Conservation (phyloP, 352 stramenopile genomes). For the Phytophthora multivora region DNA sequence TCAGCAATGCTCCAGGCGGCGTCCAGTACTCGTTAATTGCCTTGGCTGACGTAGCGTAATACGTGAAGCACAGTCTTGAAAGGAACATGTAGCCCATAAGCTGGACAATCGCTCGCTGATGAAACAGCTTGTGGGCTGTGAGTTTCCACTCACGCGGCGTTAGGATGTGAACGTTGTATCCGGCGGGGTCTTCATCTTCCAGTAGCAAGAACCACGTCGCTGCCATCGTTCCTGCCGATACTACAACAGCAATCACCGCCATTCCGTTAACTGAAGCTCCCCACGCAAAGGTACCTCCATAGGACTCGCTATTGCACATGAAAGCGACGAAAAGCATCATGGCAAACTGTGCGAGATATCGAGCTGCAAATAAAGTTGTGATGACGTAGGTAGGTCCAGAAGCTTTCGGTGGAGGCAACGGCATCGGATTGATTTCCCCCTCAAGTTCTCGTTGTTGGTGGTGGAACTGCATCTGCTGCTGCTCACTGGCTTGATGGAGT, state of each 20-base stretch:
- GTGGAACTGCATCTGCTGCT: conserved; percentile 31
- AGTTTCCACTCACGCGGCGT: conserved; percentile 16
- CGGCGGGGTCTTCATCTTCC: conserved; percentile 30
- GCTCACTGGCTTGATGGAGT: conserved; percentile 26
- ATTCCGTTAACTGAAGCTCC: conserved; percentile 50
- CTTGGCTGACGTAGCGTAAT: conserved; percentile 62
- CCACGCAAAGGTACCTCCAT: conserved; percentile 60
- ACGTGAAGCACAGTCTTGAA: conserved; percentile 54
- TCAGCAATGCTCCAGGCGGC: conserved; percentile 40
- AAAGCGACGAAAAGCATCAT: conserved; percentile 52
- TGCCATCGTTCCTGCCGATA: conserved; percentile 21
- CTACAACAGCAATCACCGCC: conserved; percentile 41
- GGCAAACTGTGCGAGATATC: conserved; percentile 44
- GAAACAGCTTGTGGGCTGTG: conserved; percentile 39
- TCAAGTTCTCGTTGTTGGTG: conserved; percentile 28
- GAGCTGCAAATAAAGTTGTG: conserved; percentile 41
- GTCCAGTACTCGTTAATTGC: conserved; percentile 69
- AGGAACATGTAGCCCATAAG: conserved; percentile 49
- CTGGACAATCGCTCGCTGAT: conserved; percentile 48
- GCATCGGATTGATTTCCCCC: conserved; percentile 16
- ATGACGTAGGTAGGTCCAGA: conserved; percentile 39
- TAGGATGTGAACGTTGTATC: conserved; percentile 32
- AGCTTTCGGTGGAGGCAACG: conserved; percentile 6
- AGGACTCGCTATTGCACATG: conserved; percentile 58
- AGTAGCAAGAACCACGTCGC: conserved; percentile 46